Evolutionary conservation across 306 rosid genomes (phyloP).

Genomic region (Lotus japonicus): DNA sequence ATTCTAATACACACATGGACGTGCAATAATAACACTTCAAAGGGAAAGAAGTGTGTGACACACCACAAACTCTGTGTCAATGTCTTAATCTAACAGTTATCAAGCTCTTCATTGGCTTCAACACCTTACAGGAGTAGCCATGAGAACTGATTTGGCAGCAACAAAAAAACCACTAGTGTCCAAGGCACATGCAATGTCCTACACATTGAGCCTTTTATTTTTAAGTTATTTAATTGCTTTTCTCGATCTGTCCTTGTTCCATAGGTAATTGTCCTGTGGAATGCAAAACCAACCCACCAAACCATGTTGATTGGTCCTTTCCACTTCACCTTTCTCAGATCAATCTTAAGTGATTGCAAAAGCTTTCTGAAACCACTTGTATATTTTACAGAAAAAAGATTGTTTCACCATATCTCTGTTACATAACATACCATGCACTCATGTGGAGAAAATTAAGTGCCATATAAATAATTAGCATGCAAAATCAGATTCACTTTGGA

Average conservation of each 20-base stretch:
- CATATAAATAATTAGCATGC: background rate
- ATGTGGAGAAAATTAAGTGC: background rate
- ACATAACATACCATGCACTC: conserved; percentile 11
- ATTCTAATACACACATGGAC: too few relatives aligned
- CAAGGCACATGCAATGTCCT: conserved; percentile 24
- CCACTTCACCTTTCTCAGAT: conserved; percentile 4
- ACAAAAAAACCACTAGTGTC: background rate
- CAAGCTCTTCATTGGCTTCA: background rate
- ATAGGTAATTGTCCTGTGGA: background rate
- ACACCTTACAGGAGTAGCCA: background rate
- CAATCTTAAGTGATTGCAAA: background rate
- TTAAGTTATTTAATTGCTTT: background rate
- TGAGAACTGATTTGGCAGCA: background rate
- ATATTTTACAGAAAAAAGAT: background rate
- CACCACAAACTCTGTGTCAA: background rate
- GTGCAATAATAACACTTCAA: too few relatives aligned
- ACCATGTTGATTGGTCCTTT: conserved; percentile 2
- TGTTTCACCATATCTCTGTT: background rate
- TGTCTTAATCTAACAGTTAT: background rate
- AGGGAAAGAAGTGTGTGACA: background rate
- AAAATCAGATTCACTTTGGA: background rate
- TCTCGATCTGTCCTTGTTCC: conserved; percentile 10
- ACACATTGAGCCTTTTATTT: background rate
- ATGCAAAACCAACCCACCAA: conserved; percentile 6
- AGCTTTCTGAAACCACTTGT: conserved; percentile 18